phyloP scores from a whole-genome alignment of 2,329 filamentous ascomycete genomes.

The Xylariaceae sp. region DNA sequence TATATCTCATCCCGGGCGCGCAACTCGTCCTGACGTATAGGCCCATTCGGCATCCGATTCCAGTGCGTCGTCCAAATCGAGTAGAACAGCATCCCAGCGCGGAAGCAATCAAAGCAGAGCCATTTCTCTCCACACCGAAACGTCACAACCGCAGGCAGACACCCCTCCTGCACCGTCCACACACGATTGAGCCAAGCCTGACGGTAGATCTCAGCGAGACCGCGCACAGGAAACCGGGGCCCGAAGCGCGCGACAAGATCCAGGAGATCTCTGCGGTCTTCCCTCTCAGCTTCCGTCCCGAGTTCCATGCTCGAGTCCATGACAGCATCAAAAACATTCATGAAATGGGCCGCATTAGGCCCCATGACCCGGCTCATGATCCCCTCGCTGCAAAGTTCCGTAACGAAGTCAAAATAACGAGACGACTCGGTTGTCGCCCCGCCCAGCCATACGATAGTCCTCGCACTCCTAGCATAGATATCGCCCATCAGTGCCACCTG shows the following conservation, averaged over 20 bases:
- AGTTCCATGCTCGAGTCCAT: constrained; percentile 26
- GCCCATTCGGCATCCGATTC: constrained; percentile 11
- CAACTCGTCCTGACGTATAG: constrained; percentile 19
- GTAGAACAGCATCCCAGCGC: constrained; percentile 28
- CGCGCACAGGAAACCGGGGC: constrained; percentile 26
- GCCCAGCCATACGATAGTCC: constrained; percentile 20
- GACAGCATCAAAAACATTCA: constrained; percentile 32
- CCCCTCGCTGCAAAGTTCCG: constrained; percentile 11
- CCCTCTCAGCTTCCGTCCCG: constrained; percentile 8
- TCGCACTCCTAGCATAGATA: constrained; percentile 14
- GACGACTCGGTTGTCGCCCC: constrained; percentile 4
- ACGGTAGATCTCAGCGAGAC: constrained; percentile 29
- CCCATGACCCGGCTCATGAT: constrained; percentile 23
- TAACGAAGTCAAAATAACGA: constrained; percentile 11
- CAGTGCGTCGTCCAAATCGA: constrained; percentile 33
- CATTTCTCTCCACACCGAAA: constrained; percentile 18
- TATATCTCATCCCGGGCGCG: constrained; percentile 23
- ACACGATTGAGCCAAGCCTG: constrained; percentile 34
- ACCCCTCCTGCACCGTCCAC: constrained; percentile 36
- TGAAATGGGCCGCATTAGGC: constrained; percentile 22
- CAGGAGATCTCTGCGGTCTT: constrained; percentile 31
- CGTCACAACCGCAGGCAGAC: constrained; percentile 11
- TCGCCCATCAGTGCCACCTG: constrained; percentile 25
- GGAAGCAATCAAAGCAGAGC: constrained; percentile 20
- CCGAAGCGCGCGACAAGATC: constrained; percentile 24